Evolutionary conservation across 176 grass and related monocot genomes (phyloP).

Genomic region (Eleusine coracana): DNA sequence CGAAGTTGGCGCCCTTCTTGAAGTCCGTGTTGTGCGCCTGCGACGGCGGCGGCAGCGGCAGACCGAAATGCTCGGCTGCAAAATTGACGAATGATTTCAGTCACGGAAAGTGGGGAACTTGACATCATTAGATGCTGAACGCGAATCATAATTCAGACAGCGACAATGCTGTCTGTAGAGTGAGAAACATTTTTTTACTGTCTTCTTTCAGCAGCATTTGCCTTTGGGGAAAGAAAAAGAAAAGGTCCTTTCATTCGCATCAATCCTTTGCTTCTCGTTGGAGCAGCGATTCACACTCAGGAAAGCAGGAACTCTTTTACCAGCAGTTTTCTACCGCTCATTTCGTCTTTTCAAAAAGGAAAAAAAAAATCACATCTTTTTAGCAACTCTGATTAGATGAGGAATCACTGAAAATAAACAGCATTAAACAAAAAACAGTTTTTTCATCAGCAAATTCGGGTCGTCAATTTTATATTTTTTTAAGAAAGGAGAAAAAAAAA

Average conservation of each 20-base stretch:
- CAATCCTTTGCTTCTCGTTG: neutral
- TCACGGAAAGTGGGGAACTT: neutral
- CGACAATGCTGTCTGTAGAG: neutral
- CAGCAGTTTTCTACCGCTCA: conserved; percentile 22
- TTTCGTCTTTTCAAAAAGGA: neutral
- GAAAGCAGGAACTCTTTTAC: conserved; percentile 45
- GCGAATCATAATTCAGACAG: neutral
- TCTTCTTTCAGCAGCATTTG: neutral
- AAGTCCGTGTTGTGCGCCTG: conserved; percentile 59
- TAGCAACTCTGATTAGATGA: conserved; percentile 4
- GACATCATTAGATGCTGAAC: neutral
- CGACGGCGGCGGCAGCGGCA: conserved; percentile 77
- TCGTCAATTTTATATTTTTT: neutral
- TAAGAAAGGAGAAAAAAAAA: no score
- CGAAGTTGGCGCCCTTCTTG: conserved; percentile 77
- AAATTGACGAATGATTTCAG: neutral
- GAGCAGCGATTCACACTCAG: conserved; percentile 19
- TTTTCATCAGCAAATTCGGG: neutral
- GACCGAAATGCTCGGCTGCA: conserved; percentile 78
- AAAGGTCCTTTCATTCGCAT: conserved; percentile 16
- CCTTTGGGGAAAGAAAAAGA: neutral
- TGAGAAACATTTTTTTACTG: neutral
- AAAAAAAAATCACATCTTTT: neutral
- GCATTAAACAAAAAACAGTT: neutral
- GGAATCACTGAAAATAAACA: neutral